phyloP scores from a whole-genome alignment of 73 alveolate species.

The Uronychia binucleata region DNA sequence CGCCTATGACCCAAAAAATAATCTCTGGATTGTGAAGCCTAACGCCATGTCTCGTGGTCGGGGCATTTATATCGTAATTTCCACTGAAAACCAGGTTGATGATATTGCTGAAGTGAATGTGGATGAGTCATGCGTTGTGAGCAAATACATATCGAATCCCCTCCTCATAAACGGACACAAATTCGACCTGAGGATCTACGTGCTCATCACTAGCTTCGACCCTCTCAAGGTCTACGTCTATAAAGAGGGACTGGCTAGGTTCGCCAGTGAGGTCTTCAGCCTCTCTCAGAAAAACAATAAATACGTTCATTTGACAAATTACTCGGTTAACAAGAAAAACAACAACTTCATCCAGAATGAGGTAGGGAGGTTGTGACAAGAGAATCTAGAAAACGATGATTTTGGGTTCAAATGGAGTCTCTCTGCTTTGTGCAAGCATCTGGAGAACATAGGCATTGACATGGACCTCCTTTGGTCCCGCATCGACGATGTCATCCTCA shows the following conservation, averaged over 20 bases:
- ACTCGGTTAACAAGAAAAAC: constrained; percentile 74
- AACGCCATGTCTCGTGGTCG: constrained; percentile 77
- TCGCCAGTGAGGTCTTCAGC: constrained; percentile 76
- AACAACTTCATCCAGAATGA: constrained; percentile 57
- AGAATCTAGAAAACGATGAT: constrained; percentile 58
- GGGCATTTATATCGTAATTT: constrained; percentile 76
- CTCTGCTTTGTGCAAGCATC: constrained; percentile 58
- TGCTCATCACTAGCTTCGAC: constrained; percentile 81
- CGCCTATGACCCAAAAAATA: constrained; percentile 29
- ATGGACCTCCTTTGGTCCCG: constrained; percentile 60
- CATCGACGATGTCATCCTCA: constrained; percentile 74
- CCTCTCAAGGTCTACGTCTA: constrained; percentile 79
- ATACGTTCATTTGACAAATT: constrained; percentile 81
- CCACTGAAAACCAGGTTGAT: constrained; percentile 59
- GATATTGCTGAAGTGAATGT: constrained; percentile 69
- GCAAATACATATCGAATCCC: constrained; percentile 84
- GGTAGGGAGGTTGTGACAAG: constrained; percentile 30
- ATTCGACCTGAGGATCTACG: constrained; percentile 83
- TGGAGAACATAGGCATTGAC: constrained; percentile 67
- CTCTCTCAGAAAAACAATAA: constrained; percentile 63
- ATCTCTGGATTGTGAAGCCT: constrained; percentile 82
- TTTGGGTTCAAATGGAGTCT: constrained; percentile 75
- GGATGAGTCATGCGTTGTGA: constrained; percentile 73
- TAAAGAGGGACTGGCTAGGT: constrained; percentile 81
- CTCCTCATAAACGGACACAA: constrained; percentile 76